Evolutionary conservation across 495 filamentous ascomycete genomes (phyloP).

Genomic region (Tetracladium setigerum): DNA sequence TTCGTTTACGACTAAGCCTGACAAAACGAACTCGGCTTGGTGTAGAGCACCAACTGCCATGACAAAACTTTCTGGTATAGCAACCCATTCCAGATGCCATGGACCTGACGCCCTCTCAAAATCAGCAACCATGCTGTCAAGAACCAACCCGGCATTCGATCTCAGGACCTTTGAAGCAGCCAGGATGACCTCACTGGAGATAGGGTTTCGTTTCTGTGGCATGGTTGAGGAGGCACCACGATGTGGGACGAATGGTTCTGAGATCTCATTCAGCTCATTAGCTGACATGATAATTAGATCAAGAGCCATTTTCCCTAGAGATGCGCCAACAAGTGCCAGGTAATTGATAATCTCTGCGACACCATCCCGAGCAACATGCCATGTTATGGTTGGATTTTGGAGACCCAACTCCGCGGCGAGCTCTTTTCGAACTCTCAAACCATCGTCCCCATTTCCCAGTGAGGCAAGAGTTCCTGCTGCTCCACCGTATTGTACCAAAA

Average conservation of each 20-base stretch:
- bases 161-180: conserved; percentile 43
- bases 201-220: conserved; percentile 50
- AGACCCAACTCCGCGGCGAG: conserved; percentile 34
- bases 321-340: conserved; percentile 40
- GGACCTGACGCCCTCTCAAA: conserved; percentile 46
- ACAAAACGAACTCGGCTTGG: conserved; percentile 40
- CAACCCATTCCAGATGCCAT: conserved; percentile 49
- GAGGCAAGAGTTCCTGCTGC: conserved; percentile 41
- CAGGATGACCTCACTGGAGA: conserved; percentile 43
- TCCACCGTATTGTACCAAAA: conserved; percentile 41
- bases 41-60: conserved; percentile 39
- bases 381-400: conserved; percentile 27
- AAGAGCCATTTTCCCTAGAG: conserved; percentile 43
- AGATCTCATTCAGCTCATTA: conserved; percentile 46
- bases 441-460: conserved; percentile 29
- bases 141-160: conserved; percentile 39
- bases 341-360: conserved; percentile 43
- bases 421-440: conserved; percentile 33
- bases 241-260: conserved; percentile 46
- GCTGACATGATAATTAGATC: conserved; percentile 50
- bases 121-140: conserved; percentile 47
- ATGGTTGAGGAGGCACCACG: conserved; percentile 46
- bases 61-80: conserved; percentile 43
- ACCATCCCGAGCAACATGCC: conserved; percentile 44
- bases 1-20: conserved; percentile 38